Percentiles rank a stretch among this genome's conserved stretches.
phyloP scores from a whole-genome alignment of 306 rosid genomes.

The Acacia confusa region DNA sequence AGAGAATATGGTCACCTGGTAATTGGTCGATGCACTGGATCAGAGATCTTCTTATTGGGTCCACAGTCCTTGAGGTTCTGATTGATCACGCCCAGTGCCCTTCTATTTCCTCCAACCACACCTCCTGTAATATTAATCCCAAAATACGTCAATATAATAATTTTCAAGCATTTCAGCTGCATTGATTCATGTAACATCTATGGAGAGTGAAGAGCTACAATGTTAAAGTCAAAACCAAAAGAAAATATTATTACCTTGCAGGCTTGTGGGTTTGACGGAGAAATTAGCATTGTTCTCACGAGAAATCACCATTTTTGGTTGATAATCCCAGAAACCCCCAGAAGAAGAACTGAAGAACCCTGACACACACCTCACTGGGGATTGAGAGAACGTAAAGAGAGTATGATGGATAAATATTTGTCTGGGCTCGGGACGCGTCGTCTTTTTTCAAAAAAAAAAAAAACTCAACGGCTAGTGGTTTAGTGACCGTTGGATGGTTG shows the following conservation, averaged over 20 bases:
- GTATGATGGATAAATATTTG: conserved; percentile 36
- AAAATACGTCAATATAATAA: background rate
- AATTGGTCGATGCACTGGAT: conserved; percentile 66
- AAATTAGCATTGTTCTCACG: conserved; percentile 46
- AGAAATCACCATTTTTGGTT: conserved; percentile 52
- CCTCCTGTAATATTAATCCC: conserved; percentile 4
- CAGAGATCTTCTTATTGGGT: conserved; percentile 68
- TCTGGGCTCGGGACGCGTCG: conserved; percentile 13
- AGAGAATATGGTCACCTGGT: conserved; percentile 47
- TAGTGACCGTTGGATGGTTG: conserved; percentile 82
- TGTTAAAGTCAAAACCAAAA: background rate
- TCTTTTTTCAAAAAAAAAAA: background rate
- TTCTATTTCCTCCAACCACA: conserved; percentile 36
- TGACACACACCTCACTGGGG: background rate
- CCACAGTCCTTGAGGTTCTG: conserved; percentile 48
- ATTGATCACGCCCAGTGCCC: conserved; percentile 58
- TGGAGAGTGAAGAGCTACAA: too few relatives aligned
- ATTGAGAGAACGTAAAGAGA: background rate
- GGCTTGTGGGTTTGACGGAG: conserved; percentile 46
- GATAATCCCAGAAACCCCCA: conserved; percentile 23
- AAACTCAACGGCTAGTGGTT: conserved; percentile 90
- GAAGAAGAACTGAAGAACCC: background rate
- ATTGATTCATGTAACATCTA: too few relatives aligned
- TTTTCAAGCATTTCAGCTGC: too few relatives aligned
- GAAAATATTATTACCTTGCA: conserved; percentile 40